Conservation (phyloP, 805 yeast species). For the Priceomyces carsonii region DNA sequence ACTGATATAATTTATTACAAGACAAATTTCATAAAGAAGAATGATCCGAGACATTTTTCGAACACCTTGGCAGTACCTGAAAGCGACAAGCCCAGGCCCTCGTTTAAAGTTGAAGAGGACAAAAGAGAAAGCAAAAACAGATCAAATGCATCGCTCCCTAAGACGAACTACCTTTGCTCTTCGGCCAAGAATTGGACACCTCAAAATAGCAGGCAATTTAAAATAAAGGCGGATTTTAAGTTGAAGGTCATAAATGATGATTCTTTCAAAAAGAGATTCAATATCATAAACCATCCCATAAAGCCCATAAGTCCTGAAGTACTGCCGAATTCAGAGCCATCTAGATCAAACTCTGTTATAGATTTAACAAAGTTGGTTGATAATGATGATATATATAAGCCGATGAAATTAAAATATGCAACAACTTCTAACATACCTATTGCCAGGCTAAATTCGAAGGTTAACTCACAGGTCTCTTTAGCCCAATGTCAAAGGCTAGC, state of each 20-base stretch:
- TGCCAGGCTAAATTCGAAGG: conserved; percentile 37
- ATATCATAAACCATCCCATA: conserved; percentile 30
- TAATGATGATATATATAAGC: conserved; percentile 37
- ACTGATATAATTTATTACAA: conserved; percentile 45
- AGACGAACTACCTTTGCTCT: conserved; percentile 33
- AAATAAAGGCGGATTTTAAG: conserved; percentile 33
- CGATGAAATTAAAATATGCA: conserved; percentile 40
- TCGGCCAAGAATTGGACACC: conserved; percentile 44
- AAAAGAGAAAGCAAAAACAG: conserved; percentile 11
- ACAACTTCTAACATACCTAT: conserved; percentile 40
- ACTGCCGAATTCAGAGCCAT: conserved; percentile 43
- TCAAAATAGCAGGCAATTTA: conserved; percentile 23
- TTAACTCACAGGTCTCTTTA: conserved; percentile 40
- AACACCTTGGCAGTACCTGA: conserved; percentile 6
- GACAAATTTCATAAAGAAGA: conserved; percentile 39
- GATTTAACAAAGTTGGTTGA: conserved; percentile 35
- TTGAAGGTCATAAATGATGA: conserved; percentile 39
- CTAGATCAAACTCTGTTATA: conserved; percentile 40
- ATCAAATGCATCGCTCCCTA: conserved; percentile 5
- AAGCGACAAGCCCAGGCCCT: conserved; percentile 31
- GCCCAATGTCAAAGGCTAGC: conserved; percentile 19
- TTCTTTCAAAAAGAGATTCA: conserved; percentile 33
- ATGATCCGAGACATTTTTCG: conserved; percentile 13
- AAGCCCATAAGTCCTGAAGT: conserved; percentile 43
- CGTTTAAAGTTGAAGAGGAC: conserved; percentile 29